Conservation (phyloP, 495 filamentous ascomycete genomes). For the Xylona heveae region DNA sequence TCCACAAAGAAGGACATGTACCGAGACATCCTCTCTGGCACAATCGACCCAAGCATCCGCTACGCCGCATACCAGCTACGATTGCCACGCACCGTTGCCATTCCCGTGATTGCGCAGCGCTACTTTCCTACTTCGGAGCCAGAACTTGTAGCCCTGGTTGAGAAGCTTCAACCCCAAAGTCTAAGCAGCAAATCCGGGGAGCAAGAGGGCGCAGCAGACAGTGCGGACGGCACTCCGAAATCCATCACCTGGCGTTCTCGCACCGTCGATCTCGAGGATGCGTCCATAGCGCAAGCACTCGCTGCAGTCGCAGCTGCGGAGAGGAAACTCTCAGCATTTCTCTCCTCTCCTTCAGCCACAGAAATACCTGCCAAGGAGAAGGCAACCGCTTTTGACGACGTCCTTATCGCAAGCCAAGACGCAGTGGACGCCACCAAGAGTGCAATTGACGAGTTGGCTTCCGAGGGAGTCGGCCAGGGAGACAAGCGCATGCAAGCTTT, state of each 20-base stretch:
- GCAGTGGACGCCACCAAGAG: conserved; percentile 81
- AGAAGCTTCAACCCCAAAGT: conserved; percentile 48
- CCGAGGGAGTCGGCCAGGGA: conserved; percentile 64
- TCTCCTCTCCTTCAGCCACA: conserved; percentile 33
- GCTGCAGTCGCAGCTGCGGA: conserved; percentile 32
- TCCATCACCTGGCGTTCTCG: conserved; percentile 75
- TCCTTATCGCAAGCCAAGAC: conserved; percentile 81
- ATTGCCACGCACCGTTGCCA: conserved; percentile 60
- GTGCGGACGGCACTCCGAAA: conserved; percentile 39
- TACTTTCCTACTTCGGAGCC: conserved; percentile 44
- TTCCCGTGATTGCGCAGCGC: conserved; percentile 53
- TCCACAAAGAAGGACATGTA: conserved; percentile 48
- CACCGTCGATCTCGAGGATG: conserved; percentile 78
- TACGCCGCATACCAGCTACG: conserved; percentile 86
- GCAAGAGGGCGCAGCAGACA: conserved; percentile 26
- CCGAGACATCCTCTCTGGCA: conserved; percentile 64
- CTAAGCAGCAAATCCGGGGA: conserved; percentile 42
- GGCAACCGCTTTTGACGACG: conserved; percentile 74
- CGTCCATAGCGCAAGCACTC: conserved; percentile 63
- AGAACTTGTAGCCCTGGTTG: conserved; percentile 39
- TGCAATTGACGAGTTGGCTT: conserved; percentile 71
- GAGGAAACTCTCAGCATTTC: conserved; percentile 30
- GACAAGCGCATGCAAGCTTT: conserved; percentile 82
- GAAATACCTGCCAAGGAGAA: conserved; percentile 29
- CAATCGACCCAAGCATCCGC: conserved; percentile 79